Evolutionary conservation across 2,329 filamentous ascomycete genomes (phyloP), one percentile per base, ranked within the genome.

Genomic region (Colletotrichum orchidophilum): DNA sequence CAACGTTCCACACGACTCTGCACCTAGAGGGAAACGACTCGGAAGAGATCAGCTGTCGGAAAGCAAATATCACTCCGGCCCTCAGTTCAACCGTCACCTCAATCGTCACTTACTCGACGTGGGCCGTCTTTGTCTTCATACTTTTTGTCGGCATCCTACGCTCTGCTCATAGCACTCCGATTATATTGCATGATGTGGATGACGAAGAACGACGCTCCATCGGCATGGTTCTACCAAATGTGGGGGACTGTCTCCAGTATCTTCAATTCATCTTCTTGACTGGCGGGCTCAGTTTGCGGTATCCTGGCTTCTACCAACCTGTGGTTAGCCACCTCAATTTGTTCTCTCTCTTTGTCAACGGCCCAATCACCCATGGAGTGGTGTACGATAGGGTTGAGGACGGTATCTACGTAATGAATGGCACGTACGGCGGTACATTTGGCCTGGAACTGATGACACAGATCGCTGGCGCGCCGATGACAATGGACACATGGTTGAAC

Each of bases 251-350:
- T 76, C 82, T 95, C 42, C 90, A 93, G 75, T 94, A 94, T 77
- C 87, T 95, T 13, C 93, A 95, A 76, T 94, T 94, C 76, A 85
- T 93, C 60, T 91, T 94, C 55, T 83, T 95, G 71, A 90, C 92
- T 0, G 92, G 91, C 4, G 88, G 89, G 15, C 83, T 95, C 58
- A 92, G 88, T n/a, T 80, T 95, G 63, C 87, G 88, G 53, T 94
- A 94, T 74, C 93, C 93, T 0, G 93, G 92, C 1, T 95, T 90
- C 76, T 92, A 91, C 73, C 92, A 93, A 74, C 92, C 93, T 0
- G 89, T 89, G 1, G 86, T 92, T 42, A 92, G 91, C 75, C 87
- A 90, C 71, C 86, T 87, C 2, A 88, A 87, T 59, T 94, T 92
- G 92, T 91, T 91, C 2, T 82, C 87, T 1, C 85, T 94, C 33